phyloP scores from a whole-genome alignment of 2,329 filamentous ascomycete genomes.

The Chrysosphaeria jannelii region DNA sequence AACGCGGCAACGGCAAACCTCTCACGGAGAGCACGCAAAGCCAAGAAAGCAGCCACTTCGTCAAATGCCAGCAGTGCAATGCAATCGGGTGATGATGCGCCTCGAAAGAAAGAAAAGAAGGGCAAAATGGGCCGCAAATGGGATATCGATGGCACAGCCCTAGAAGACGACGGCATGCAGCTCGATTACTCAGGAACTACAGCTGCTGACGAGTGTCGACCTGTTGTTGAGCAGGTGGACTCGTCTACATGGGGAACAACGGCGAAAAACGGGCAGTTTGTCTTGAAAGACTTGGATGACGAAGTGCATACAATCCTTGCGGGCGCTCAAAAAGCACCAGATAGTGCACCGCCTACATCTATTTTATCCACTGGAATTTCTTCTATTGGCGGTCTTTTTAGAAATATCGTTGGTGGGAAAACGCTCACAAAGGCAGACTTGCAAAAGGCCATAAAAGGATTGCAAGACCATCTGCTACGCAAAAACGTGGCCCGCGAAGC shows the following conservation, averaged over 20 bases:
- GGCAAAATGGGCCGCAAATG: conserved; percentile 73
- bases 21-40: conserved; percentile 49
- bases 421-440: conserved; percentile 68
- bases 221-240: conserved; percentile 40
- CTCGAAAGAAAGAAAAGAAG: conserved; percentile 17
- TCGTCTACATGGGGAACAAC: conserved; percentile 65
- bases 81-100: conserved; percentile 59
- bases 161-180: conserved; percentile 50
- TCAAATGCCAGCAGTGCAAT: conserved; percentile 20
- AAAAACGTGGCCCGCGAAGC: conserved; percentile 96
- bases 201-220: conserved; percentile 8
- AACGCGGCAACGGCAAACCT: conserved; percentile 23
- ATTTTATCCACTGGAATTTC: conserved; percentile 54
- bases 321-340: conserved; percentile 16
- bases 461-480: conserved; percentile 79
- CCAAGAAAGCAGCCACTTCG: conserved; percentile 24
- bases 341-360: conserved; percentile 20
- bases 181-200: conserved; percentile 51
- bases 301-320: conserved; percentile 77
- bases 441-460: conserved; percentile 73
- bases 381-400: conserved; percentile 65
- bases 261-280: conserved; percentile 81
- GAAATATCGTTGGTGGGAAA: conserved; percentile 87
- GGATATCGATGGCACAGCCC: conserved; percentile 67
- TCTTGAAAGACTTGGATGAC: conserved; percentile 75